Evolutionary conservation across 164 flowering plant genomes (phyloP), one percentile per base, ranked within the genome.

Genomic region (Stephania cephalantha): DNA sequence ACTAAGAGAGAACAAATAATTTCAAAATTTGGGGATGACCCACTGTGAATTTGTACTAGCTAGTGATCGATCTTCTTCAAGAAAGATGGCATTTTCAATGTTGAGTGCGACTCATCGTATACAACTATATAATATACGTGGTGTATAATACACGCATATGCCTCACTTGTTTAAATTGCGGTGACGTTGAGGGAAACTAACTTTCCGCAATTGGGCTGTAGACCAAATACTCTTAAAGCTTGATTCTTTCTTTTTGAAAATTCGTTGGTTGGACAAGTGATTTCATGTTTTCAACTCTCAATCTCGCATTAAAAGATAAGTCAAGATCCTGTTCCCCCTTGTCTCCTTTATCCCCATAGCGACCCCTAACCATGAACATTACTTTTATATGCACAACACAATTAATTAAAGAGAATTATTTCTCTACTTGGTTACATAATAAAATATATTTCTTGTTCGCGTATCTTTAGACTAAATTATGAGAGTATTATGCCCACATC

Each of bases 21-120:
- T 35, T 18, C 9, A 31, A 44, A n/a, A 8, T 50, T 50, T 50
- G 55, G 55, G 29, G 74, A 53, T 65, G 74, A 53, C 74, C 74
- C 74, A 63, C 58, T 72, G 30, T 53, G 74, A 72, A 53, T 55
- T 66, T 72, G 4, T 35, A 4, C 66, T 42, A 9, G 3, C 10
- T 35, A 35, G 1, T 35, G 42, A 35, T 35, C 42, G 74, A 72
- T 72, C n/a, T 42, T 55, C 35, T 71, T 72, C 48, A 29, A 13
- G 30, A 55, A 31, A 72, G 42, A 55, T 72, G 74, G 46, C 64
- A 53, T 66, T 11, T 30, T 53, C 13, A 72, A 42, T 55, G 65
- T 31, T 72, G 44, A 46, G 12, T 25, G 42, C 42, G 42, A 35
- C 42, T 35, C 4, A 2, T 35, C 42, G 2, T 2, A 35, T 35